A percentile compares a stretch with the other conserved stretches of the same genome.
These are phyloP conservation scores for Asclepias syriaca DNA, from an alignment of 257 asterid genomes.

Conservation along the genomic window DNA sequence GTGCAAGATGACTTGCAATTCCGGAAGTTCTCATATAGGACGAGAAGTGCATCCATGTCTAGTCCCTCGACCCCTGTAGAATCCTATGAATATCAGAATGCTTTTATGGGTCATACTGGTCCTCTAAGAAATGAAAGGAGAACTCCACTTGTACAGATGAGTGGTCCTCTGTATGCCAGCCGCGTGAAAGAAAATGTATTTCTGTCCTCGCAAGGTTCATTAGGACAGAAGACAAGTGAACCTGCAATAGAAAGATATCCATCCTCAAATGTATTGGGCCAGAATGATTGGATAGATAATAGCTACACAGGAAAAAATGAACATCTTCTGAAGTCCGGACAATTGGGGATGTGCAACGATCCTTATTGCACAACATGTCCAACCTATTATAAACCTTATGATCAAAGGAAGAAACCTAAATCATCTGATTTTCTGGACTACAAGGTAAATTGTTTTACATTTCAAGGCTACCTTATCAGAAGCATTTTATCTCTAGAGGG, in stretches of 20 bases:
- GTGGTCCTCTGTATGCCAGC: slow-evolving; percentile 48
- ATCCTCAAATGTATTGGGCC: slow-evolving; percentile 28
- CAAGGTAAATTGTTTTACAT: slow-evolving; percentile 43
- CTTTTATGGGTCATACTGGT: slow-evolving; percentile 60
- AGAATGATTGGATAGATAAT: slow-evolving; percentile 39
- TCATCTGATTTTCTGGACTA: slow-evolving; percentile 54
- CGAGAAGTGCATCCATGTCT: slow-evolving; percentile 75
- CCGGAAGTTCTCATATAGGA: slow-evolving; percentile 35
- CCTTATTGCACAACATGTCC: slow-evolving; percentile 98
- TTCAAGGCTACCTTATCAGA: neutral
- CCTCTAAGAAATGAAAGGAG: slow-evolving; percentile 53
- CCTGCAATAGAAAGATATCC: slow-evolving; percentile 46
- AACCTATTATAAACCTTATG: slow-evolving; percentile 45
- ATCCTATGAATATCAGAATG: slow-evolving; percentile 35
- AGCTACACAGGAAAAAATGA: slow-evolving; percentile 49
- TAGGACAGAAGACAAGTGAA: slow-evolving; percentile 30
- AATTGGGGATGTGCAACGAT: slow-evolving; percentile 85
- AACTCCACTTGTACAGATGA: slow-evolving; percentile 46
- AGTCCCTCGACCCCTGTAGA: slow-evolving; percentile 43
- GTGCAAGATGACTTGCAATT: slow-evolving; percentile 28
- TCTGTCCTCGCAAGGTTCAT: slow-evolving; percentile 33
- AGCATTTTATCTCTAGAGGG: neutral
- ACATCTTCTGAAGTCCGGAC: slow-evolving; percentile 83
- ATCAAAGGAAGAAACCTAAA: slow-evolving; percentile 37
- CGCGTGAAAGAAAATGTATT: slow-evolving; percentile 39